Evolutionary conservation across 805 yeast genomes (phyloP), one percentile per base, ranked within the genome.

Genomic region (Ogataea paraovalis): DNA sequence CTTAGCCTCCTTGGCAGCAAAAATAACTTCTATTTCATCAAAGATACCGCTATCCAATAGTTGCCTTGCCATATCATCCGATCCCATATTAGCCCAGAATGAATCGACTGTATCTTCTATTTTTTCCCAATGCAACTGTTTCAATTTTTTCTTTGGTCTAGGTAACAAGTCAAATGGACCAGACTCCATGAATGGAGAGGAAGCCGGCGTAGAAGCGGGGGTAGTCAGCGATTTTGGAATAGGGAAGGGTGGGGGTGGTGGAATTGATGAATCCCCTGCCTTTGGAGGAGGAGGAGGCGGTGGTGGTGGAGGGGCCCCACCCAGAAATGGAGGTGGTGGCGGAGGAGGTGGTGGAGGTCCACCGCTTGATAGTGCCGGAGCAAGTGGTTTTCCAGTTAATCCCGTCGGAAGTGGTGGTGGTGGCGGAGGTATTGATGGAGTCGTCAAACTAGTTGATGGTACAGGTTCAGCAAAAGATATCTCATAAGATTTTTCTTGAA

Each of bases 91-190:
- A 18, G 81, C 77, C 98, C 99, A 92, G 50, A 94, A 85, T 0
- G 98, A 91, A 40, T 83, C 79, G 44, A 83, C 86, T 19, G 94
- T 85, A 49, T 82, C 76, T 30, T 92, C 96, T 34, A 95, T 74
- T 60, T 87, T 88, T 57, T 92, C 97, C 98, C 98, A 95, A 64
- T 94, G 99, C 72, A 94, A 76, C 64, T 92, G 99, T 64, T 95
- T 94, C 54, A 94, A 76, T 62, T 85, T 87, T 49, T 80, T 75
- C 59, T 79, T 82, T 3, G 96, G 91, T 52, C 88, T 72, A 23
- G 86, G 87, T 50, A 75, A 75, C 43, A 68, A 68, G 37, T 78
- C 83, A 61, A 71, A 74, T 38, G 71, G 67, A 30, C 66, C 64
- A 20, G 61, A 49, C 3, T 55, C 50, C 27, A 68, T 43, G 3